phyloP scores from a whole-genome alignment of 2,329 filamentous ascomycete genomes.

The Botrytis tulipae region DNA sequence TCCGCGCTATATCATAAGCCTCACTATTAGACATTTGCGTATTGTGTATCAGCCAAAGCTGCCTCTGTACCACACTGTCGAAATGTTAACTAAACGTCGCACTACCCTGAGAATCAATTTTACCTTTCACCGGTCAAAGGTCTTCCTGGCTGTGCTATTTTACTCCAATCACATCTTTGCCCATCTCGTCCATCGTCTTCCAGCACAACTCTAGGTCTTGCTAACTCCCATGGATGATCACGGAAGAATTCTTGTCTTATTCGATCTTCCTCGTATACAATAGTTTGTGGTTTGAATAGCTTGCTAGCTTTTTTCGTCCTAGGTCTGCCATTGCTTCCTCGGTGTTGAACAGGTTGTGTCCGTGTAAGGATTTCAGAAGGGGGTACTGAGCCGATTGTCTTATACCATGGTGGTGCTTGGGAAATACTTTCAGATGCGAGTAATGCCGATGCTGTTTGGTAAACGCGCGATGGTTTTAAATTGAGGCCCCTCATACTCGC shows the following conservation, averaged over 20 bases:
- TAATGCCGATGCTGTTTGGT: constrained; percentile 46
- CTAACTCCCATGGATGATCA: constrained; percentile 97
- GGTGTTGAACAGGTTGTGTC: constrained; percentile 50
- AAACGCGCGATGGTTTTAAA: constrained; percentile 46
- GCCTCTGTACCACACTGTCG: constrained; percentile 83
- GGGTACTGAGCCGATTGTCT: constrained; percentile 42
- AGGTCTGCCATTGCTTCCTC: constrained; percentile 30
- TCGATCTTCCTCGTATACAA: constrained; percentile 79
- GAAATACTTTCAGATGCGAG: constrained; percentile 45
- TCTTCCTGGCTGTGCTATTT: constrained; percentile 69
- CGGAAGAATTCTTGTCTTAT: constrained; percentile 80
- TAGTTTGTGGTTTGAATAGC: constrained; percentile 75
- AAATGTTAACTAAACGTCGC: neutral
- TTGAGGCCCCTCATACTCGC: constrained; percentile 37
- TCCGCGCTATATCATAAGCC: constrained; percentile 84
- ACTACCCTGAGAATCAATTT: constrained; percentile 27
- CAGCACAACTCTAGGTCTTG: constrained; percentile 78
- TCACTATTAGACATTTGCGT: constrained; percentile 56
- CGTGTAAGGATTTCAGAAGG: constrained; percentile 59
- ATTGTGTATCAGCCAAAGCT: constrained; percentile 78
- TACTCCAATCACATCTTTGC: constrained; percentile 76
- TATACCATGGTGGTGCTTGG: constrained; percentile 39
- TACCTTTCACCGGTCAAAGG: constrained; percentile 83
- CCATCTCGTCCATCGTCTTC: constrained; percentile 84
- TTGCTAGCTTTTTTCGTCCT: constrained; percentile 63